These are phyloP conservation scores for Murraya koenigii DNA, from an alignment of 345 rosid genomes.

Conservation along the genomic window DNA sequence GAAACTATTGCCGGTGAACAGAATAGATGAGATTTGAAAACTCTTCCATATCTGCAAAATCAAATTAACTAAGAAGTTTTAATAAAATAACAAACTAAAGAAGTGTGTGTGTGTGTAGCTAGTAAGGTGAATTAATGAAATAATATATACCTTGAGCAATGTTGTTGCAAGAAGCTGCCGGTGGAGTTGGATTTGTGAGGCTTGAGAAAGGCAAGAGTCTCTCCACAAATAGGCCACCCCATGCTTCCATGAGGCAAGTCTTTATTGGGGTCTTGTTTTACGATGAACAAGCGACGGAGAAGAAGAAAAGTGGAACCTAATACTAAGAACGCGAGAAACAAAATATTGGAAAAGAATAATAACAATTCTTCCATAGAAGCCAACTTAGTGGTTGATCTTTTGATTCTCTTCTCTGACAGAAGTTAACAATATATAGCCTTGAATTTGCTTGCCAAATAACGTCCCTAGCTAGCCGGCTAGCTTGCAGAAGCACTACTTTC, in stretches of 20 bases:
- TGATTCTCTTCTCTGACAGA: not conserved
- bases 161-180: slow-evolving; percentile 65
- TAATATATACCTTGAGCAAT: slow-evolving; percentile 48
- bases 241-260: slow-evolving; percentile 54
- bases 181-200: slow-evolving; percentile 73
- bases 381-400: too few species aligned
- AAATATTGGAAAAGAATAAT: not conserved
- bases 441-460: not conserved
- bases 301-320: slow-evolving; percentile 15
- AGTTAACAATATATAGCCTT: not conserved
- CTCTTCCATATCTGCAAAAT: slow-evolving; percentile 58
- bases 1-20: slow-evolving; percentile 82
- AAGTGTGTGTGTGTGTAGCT: too few species aligned
- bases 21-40: slow-evolving; percentile 77
- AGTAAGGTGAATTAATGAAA: too few species aligned
- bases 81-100: too few species aligned
- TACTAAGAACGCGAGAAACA: not conserved
- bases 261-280: not conserved
- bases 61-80: too few species aligned
- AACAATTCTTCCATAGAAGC: not conserved
- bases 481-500: not conserved
- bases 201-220: slow-evolving; percentile 67
- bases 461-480: not conserved
- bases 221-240: slow-evolving; percentile 85
- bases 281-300: not conserved